phyloP scores from a whole-genome alignment of 2,329 filamentous ascomycete species.

The Cladophialophora bantiana region DNA sequence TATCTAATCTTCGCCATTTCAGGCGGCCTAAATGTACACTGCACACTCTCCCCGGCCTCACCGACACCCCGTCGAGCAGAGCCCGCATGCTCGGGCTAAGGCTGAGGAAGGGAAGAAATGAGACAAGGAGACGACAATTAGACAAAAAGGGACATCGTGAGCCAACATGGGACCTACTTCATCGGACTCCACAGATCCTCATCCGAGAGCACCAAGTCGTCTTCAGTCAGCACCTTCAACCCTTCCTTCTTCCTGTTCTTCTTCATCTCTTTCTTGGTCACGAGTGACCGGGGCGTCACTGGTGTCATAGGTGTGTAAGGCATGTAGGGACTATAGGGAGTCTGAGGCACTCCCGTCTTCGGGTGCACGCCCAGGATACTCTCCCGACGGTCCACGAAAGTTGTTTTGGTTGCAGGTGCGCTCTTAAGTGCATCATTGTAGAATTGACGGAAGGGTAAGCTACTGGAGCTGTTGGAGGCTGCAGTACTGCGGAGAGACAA shows the following conservation, averaged over 20 bases:
- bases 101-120: not conserved
- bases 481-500: slow-evolving; percentile 24
- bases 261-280: slow-evolving; percentile 54
- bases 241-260: slow-evolving; percentile 52
- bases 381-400: slow-evolving; percentile 54
- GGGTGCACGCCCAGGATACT: slow-evolving; percentile 47
- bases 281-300: slow-evolving; percentile 50
- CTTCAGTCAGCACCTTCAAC: slow-evolving; percentile 53
- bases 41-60: not conserved
- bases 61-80: not conserved
- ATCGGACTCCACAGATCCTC: slow-evolving; percentile 52
- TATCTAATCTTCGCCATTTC: slow-evolving; percentile 11
- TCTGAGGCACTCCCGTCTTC: slow-evolving; percentile 54
- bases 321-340: slow-evolving; percentile 60
- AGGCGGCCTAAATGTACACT: slow-evolving; percentile 8
- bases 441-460: slow-evolving; percentile 54
- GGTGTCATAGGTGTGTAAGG: slow-evolving; percentile 59
- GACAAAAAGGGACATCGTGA: not conserved
- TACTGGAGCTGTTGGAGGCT: slow-evolving; percentile 43
- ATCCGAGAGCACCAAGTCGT: slow-evolving; percentile 56
- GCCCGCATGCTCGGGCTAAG: not conserved
- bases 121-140: not conserved
- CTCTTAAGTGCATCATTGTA: slow-evolving; percentile 49
- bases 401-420: slow-evolving; percentile 58
- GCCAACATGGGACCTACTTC: not conserved